phyloP scores from a whole-genome alignment of 2,329 filamentous ascomycete species.

The Scedosporium minutisporum region DNA sequence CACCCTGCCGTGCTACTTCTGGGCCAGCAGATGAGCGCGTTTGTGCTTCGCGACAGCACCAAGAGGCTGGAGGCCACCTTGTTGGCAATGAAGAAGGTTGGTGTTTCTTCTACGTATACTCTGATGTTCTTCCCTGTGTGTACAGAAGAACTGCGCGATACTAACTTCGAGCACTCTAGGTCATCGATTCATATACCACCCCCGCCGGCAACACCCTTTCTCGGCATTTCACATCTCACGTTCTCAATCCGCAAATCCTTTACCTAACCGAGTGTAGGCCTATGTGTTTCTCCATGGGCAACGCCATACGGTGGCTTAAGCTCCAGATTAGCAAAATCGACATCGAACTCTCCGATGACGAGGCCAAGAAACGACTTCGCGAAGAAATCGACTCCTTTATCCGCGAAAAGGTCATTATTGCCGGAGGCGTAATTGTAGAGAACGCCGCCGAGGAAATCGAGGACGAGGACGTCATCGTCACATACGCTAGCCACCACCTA shows the following conservation, averaged over 20 bases:
- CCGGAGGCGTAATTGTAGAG: slow-evolving; percentile 74
- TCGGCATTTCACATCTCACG: slow-evolving; percentile 82
- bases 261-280: slow-evolving; percentile 91
- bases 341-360: slow-evolving; percentile 69
- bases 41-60: slow-evolving; percentile 81
- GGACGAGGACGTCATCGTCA: slow-evolving; percentile 73
- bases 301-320: slow-evolving; percentile 91
- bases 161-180: slow-evolving; percentile 34
- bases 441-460: slow-evolving; percentile 67
- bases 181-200: slow-evolving; percentile 87
- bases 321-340: slow-evolving; percentile 85
- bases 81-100: slow-evolving; percentile 76
- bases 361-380: slow-evolving; percentile 70
- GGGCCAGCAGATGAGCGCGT: slow-evolving; percentile 83
- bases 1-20: slow-evolving; percentile 78
- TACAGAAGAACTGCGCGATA: background rate
- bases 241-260: slow-evolving; percentile 89
- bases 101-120: background rate
- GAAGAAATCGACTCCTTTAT: slow-evolving; percentile 83
- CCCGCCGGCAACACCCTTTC: slow-evolving; percentile 76
- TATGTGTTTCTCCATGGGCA: slow-evolving; percentile 93
- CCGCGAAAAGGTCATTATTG: slow-evolving; percentile 77
- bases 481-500: slow-evolving; percentile 76
- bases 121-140: background rate
- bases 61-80: slow-evolving; percentile 81